Percentiles rank a stretch among this genome's conserved stretches.
phyloP scores from a whole-genome alignment of 179 eudicot genomes.

The Beta lomatogona region DNA sequence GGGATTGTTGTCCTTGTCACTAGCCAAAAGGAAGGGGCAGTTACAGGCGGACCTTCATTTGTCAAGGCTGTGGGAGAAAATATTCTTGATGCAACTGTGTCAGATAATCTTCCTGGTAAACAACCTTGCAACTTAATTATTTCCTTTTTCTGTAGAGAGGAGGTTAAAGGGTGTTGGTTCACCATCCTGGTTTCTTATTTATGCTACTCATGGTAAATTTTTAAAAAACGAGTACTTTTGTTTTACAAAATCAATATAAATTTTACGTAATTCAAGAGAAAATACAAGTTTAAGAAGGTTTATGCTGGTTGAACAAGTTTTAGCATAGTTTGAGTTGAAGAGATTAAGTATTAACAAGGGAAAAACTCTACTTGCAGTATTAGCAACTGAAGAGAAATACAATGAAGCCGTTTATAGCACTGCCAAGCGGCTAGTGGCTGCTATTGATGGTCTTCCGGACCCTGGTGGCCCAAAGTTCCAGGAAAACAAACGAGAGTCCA shows the following conservation, averaged over 20 bases:
- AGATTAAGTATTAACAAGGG: constrained; percentile 13
- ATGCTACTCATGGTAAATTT: neutral
- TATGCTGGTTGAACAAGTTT: neutral
- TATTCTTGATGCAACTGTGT: constrained; percentile 88
- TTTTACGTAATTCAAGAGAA: neutral
- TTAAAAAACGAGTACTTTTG: neutral
- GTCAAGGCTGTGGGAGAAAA: constrained; percentile 90
- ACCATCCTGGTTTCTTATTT: neutral
- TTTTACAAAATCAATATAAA: neutral
- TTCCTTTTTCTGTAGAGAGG: too few species aligned
- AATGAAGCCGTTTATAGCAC: constrained; percentile 84
- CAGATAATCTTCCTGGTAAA: constrained; percentile 97
- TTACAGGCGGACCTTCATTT: constrained; percentile 96
- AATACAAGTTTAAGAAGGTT: neutral
- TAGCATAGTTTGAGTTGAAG: neutral
- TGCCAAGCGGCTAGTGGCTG: constrained; percentile 92
- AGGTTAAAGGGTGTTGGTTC: neutral
- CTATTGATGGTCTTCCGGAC: constrained; percentile 95
- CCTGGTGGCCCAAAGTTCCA: constrained; percentile 81
- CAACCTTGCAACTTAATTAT: neutral
- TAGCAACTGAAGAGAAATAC: constrained; percentile 97
- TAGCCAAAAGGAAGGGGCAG: constrained; percentile 98
- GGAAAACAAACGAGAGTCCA: constrained; percentile 91
- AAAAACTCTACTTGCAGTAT: constrained; percentile 45
- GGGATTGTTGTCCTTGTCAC: constrained; percentile 94